Percentiles rank a stretch among this genome's conserved stretches.
Evolutionary conservation across 2,329 filamentous ascomycete species (phyloP).

Genomic region (Fusarium devonianum): DNA sequence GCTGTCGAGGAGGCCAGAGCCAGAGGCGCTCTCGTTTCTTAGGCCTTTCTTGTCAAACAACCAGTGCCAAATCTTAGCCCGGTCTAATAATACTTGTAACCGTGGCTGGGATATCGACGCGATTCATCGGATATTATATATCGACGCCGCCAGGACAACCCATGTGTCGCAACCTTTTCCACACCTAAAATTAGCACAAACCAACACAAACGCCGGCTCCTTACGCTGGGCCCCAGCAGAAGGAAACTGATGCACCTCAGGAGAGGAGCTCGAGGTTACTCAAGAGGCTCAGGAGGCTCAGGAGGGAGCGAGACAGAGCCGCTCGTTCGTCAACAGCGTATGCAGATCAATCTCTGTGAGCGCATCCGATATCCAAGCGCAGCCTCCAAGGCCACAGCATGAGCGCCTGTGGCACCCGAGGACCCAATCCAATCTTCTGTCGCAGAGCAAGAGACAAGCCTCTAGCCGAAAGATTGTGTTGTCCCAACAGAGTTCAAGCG

Average conservation of each 20-base stretch:
- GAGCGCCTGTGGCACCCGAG: conserved; percentile 25
- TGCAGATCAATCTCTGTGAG: conserved; percentile 5
- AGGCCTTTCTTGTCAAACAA: background rate
- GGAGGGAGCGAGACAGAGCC: conserved; percentile 1
- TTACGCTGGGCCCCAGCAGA: conserved; percentile 11
- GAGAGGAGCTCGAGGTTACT: conserved; percentile 2
- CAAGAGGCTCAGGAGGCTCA: background rate
- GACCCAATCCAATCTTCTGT: conserved; percentile 27
- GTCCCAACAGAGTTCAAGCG: conserved; percentile 10
- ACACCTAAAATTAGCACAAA: conserved; percentile 38
- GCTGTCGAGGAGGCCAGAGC: background rate
- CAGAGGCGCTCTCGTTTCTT: background rate
- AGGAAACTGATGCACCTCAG: conserved; percentile 5
- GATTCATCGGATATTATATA: conserved; percentile 22
- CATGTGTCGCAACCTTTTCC: conserved; percentile 22
- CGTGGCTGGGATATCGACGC: conserved; percentile 17
- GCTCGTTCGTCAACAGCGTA: conserved; percentile 6
- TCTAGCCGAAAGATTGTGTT: conserved; percentile 32
- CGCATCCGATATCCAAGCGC: conserved; percentile 2
- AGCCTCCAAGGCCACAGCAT: conserved; percentile 27
- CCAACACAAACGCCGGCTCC: conserved; percentile 28
- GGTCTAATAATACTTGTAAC: conserved; percentile 2
- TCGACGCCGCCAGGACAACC: conserved; percentile 19
- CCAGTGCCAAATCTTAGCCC: conserved; percentile 4
- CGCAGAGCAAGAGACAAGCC: conserved; percentile 22